Conservation (phyloP, 176 grass and related monocot species). For the Bolboschoenus planiculmis region DNA sequence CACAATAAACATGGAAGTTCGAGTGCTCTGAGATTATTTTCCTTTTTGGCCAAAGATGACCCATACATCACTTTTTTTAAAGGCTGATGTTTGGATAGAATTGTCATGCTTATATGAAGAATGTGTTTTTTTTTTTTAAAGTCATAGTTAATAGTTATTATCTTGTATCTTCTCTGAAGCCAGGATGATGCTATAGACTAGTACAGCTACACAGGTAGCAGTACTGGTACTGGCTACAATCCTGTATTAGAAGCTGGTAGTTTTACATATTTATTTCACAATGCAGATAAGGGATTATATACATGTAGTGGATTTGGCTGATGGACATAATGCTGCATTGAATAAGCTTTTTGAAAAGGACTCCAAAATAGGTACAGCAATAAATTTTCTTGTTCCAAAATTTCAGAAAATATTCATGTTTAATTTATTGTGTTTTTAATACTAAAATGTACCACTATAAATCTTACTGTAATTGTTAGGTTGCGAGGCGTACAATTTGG, state of each 20-base stretch:
- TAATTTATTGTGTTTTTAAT: not conserved
- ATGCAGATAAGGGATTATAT: constrained; percentile 87
- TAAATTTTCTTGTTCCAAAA: constrained; percentile 6
- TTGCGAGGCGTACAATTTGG: constrained; percentile 89
- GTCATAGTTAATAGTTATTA: not conserved
- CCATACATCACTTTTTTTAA: not conserved
- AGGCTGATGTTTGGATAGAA: no score
- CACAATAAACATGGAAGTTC: not conserved
- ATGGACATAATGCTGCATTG: constrained; percentile 80
- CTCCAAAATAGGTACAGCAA: constrained; percentile 58
- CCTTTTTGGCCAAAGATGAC: not conserved
- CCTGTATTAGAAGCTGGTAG: not conserved
- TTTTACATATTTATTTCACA: constrained; percentile 5
- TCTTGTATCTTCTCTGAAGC: not conserved
- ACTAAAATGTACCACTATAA: constrained; percentile 1
- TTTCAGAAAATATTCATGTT: not conserved
- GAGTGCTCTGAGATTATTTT: not conserved
- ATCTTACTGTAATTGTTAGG: constrained; percentile 35
- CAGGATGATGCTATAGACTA: not conserved
- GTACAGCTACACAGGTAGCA: not conserved
- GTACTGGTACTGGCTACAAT: not conserved
- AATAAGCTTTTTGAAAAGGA: constrained; percentile 75
- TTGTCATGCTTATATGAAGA: not conserved
- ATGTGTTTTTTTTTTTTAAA: not conserved
- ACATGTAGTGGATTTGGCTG: constrained; percentile 91